These are phyloP conservation scores for Schwanniomyces sp. DNA, from an alignment of 805 yeast species.

Conservation along the genomic window DNA sequence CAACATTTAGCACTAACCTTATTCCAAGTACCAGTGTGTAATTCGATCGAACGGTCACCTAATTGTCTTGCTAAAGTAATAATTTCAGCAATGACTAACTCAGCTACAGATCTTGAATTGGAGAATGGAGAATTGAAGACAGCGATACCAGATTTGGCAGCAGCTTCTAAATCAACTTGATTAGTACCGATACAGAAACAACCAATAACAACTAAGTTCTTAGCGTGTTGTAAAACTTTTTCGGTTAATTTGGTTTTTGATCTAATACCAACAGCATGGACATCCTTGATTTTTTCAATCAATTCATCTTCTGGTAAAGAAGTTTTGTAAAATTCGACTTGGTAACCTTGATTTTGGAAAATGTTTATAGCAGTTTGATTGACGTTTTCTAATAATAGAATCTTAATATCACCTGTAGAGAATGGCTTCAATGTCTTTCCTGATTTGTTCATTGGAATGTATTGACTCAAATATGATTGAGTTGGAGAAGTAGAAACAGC, in stretches of 20 bases:
- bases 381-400: conserved; percentile 87
- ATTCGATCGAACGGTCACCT: conserved; percentile 93
- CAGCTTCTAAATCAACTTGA: conserved; percentile 90
- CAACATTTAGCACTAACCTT: conserved; percentile 93
- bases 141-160: conserved; percentile 90
- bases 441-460: conserved; percentile 47
- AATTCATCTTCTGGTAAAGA: conserved; percentile 91
- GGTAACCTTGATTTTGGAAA: conserved; percentile 89
- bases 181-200: conserved; percentile 99
- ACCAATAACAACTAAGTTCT: conserved; percentile 86
- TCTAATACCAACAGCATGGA: conserved; percentile 97
- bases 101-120: conserved; percentile 98
- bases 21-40: conserved; percentile 98
- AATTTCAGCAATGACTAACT: conserved; percentile 92
- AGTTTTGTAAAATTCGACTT: conserved; percentile 89
- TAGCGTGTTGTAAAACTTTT: conserved; percentile 79
- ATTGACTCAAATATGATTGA: conserved; percentile 66
- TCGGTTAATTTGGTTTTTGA: conserved; percentile 90
- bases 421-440: conserved; percentile 87
- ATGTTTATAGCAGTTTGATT: conserved; percentile 89
- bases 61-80: conserved; percentile 93
- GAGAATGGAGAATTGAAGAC: conserved; percentile 99
- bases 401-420: conserved; percentile 92
- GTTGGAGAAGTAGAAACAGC: conserved; percentile 84
- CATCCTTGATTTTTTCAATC: conserved; percentile 88